Conservation (phyloP, 108 stramenopile genomes). For the Pseudonitzschia pungens region DNA sequence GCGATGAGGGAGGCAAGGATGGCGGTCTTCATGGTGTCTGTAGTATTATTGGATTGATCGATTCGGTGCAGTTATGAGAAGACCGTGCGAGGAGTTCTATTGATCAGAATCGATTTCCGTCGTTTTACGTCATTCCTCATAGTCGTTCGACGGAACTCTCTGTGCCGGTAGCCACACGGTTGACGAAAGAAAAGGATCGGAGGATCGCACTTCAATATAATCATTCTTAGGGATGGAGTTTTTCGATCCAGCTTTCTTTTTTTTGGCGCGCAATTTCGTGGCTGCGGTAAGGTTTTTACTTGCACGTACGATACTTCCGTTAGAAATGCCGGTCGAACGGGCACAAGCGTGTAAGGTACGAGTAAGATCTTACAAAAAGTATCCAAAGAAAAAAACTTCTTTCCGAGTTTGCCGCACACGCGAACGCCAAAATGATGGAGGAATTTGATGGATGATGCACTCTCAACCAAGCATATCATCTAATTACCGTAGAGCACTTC, state of each 20-base stretch:
- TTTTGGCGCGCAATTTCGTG: background rate
- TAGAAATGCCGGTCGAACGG: too few relatives aligned
- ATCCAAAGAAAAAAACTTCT: too few relatives aligned
- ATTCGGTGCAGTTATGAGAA: constrained; percentile 7
- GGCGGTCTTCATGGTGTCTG: constrained; percentile 60
- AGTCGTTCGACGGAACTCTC: background rate
- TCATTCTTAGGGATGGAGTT: background rate
- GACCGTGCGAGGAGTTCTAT: background rate
- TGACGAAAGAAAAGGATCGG: constrained; percentile 4
- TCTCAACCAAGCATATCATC: too few relatives aligned
- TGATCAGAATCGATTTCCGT: background rate
- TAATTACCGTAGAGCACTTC: too few relatives aligned
- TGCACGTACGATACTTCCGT: too few relatives aligned
- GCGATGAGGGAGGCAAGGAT: constrained; percentile 71
- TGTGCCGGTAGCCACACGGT: background rate
- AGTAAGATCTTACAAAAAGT: too few relatives aligned
- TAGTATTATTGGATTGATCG: background rate
- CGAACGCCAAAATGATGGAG: too few relatives aligned
- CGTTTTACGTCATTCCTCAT: background rate
- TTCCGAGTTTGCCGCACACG: too few relatives aligned
- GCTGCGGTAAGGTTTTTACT: background rate
- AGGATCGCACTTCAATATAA: constrained; percentile 9
- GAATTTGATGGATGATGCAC: too few relatives aligned
- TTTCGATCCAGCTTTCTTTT: background rate
- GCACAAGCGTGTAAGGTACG: too few relatives aligned